Conservation (phyloP, 2,329 filamentous ascomycete species). For the Fusarium oxysporum region DNA sequence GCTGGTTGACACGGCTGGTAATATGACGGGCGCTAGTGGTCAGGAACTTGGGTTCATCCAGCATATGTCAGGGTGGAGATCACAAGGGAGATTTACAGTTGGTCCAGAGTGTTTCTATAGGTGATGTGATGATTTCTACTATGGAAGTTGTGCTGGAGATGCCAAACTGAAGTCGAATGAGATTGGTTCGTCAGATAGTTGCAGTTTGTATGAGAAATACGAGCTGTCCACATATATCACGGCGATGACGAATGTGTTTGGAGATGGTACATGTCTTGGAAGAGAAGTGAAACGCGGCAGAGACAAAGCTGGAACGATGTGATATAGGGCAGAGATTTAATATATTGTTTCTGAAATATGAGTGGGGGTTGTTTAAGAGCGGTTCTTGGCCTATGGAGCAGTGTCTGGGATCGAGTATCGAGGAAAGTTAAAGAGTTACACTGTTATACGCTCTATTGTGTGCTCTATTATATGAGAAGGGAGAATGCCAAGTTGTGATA, state of each 20-base stretch:
- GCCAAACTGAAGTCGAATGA: neutral
- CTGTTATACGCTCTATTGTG: neutral
- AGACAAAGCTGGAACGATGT: slow-evolving; percentile 31
- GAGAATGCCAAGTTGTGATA: neutral
- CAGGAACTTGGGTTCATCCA: slow-evolving; percentile 5
- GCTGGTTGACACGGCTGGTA: slow-evolving; percentile 5
- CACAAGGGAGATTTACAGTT: neutral
- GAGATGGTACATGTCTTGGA: slow-evolving; percentile 30
- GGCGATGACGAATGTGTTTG: slow-evolving; percentile 1
- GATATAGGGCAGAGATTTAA: neutral
- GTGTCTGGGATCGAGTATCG: neutral
- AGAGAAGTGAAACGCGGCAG: slow-evolving; percentile 29
- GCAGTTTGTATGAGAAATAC: neutral
- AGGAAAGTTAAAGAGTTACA: neutral
- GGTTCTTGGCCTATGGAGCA: neutral
- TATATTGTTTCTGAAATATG: slow-evolving; percentile 8
- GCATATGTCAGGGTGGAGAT: slow-evolving; percentile 12
- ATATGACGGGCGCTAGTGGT: slow-evolving; percentile 22
- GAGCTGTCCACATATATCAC: neutral
- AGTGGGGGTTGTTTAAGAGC: neutral
- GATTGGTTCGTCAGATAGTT: neutral
- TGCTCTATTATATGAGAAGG: neutral
- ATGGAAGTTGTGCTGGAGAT: neutral
- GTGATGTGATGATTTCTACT: neutral
- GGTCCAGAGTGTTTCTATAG: neutral